phyloP scores from a whole-genome alignment of 2,329 filamentous ascomycete species.

The Nemania diffusa region DNA sequence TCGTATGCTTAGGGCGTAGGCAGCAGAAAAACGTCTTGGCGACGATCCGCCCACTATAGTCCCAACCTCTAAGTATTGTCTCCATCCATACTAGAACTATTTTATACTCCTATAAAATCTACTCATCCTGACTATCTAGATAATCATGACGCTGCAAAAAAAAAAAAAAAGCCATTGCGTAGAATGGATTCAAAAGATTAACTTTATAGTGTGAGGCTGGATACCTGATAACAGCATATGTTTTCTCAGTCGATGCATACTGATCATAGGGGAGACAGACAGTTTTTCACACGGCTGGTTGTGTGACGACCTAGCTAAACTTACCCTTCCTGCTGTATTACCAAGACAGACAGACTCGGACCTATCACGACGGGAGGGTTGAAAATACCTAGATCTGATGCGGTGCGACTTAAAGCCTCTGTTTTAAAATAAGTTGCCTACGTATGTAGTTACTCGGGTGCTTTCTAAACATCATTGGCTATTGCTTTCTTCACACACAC shows the following conservation, averaged over 20 bases:
- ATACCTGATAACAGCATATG: no score
- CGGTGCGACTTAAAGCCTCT: background rate
- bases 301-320: background rate
- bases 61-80: background rate
- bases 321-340: background rate
- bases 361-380: slow-evolving; percentile 5
- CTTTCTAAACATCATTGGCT: no score
- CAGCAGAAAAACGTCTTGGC: background rate
- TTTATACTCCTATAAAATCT: background rate
- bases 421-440: background rate
- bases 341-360: background rate
- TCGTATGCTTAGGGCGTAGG: no score
- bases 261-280: no score
- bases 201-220: no score
- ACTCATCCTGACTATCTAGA: no score
- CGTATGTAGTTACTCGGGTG: no score
- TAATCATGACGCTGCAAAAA: no score
- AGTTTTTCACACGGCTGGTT: no score
- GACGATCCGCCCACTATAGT: background rate
- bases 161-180: background rate
- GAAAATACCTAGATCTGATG: background rate
- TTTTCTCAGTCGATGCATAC: background rate
- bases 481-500: no score
- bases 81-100: no score
- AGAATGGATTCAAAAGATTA: no score